These are phyloP conservation scores for Quercus bicolor DNA, from an alignment of 306 rosid genomes.

Conservation along the genomic window DNA sequence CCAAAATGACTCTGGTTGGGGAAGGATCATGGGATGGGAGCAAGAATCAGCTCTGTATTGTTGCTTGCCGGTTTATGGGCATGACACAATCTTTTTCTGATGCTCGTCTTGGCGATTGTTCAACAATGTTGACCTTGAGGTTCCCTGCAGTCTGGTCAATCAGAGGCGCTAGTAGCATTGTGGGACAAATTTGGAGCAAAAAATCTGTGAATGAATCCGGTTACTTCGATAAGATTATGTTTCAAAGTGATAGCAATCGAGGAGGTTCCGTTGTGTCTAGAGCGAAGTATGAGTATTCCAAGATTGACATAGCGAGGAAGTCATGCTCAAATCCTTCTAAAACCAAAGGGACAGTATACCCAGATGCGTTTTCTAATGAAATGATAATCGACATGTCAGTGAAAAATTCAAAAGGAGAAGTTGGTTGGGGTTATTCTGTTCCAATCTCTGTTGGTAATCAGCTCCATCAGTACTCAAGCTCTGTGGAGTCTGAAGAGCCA, in stretches of 20 bases:
- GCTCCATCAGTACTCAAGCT: neutral
- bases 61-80: constrained; percentile 39
- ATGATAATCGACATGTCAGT: constrained; percentile 48
- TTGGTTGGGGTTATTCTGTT: constrained; percentile 26
- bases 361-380: constrained; percentile 26
- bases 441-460: constrained; percentile 39
- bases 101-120: constrained; percentile 52
- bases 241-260: constrained; percentile 1
- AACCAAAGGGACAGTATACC: constrained; percentile 4
- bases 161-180: constrained; percentile 21
- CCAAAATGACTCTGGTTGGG: constrained; percentile 36
- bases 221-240: constrained; percentile 38
- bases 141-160: constrained; percentile 54
- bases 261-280: no score
- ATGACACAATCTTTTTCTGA: constrained; percentile 22
- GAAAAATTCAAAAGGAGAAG: constrained; percentile 3
- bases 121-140: constrained; percentile 39
- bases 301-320: no score
- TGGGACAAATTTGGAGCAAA: constrained; percentile 61
- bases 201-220: constrained; percentile 30
- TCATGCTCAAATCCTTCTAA: neutral
- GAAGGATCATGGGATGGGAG: constrained; percentile 65
- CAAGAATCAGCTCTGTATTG: constrained; percentile 28
- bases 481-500: neutral
- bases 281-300: no score